A percentile compares a stretch with the other conserved stretches of the same genome.
phyloP scores from a whole-genome alignment of 2,329 filamentous ascomycete genomes.

The Venturia oleaginea region DNA sequence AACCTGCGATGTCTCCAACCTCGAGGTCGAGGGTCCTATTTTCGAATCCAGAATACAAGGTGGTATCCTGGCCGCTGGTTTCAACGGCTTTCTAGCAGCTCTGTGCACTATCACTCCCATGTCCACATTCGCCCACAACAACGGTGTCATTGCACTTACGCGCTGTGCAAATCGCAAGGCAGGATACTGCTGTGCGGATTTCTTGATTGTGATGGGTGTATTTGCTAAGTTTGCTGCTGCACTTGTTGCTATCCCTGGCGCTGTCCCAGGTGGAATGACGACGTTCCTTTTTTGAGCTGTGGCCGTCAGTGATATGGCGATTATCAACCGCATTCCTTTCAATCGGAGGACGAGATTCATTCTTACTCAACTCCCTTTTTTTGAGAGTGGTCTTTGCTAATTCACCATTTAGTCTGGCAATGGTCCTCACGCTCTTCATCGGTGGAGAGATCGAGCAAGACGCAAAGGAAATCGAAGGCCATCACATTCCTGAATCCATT shows the following conservation, averaged over 20 bases:
- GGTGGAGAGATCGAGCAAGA: slow-evolving; percentile 67
- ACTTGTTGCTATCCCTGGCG: slow-evolving; percentile 61
- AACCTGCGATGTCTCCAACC: slow-evolving; percentile 68
- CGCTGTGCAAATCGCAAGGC: slow-evolving; percentile 73
- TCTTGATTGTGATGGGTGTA: slow-evolving; percentile 73
- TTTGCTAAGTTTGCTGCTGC: slow-evolving; percentile 77
- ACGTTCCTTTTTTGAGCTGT: slow-evolving; percentile 74
- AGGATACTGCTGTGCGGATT: slow-evolving; percentile 62
- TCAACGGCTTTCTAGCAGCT: slow-evolving; percentile 65
- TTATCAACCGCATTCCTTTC: slow-evolving; percentile 64
- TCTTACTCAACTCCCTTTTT: no score
- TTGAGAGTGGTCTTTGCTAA: no score
- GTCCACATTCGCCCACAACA: slow-evolving; percentile 75
- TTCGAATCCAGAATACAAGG: slow-evolving; percentile 75
- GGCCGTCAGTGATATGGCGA: slow-evolving; percentile 66
- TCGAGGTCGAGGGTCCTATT: slow-evolving; percentile 61
- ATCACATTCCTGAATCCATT: neutral
- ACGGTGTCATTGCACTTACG: slow-evolving; percentile 74
- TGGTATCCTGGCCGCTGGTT: slow-evolving; percentile 65
- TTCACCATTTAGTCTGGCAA: no score
- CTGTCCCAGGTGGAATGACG: slow-evolving; percentile 45
- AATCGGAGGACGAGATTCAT: slow-evolving; percentile 74
- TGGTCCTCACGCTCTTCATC: no score
- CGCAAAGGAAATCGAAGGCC: slow-evolving; percentile 22
- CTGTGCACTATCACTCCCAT: slow-evolving; percentile 74